These are phyloP conservation scores for Fusarium agapanthi DNA, from an alignment of 2,329 filamentous ascomycete genomes.

Conservation along the genomic window DNA sequence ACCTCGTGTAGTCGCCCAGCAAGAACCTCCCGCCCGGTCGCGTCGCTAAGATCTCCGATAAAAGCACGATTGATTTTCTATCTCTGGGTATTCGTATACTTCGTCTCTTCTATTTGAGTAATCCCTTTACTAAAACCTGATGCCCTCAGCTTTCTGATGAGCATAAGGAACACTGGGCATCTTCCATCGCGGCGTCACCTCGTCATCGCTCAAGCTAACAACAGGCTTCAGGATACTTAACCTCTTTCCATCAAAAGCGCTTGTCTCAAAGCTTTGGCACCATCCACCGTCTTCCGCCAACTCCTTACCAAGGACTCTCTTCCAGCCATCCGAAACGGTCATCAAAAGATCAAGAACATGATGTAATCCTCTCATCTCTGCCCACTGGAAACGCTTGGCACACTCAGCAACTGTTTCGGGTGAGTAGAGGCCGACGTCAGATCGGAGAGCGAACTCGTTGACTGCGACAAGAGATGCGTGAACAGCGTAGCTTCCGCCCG, in stretches of 20 bases:
- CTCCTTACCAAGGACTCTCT: not conserved
- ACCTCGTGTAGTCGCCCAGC: not conserved
- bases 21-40: not conserved
- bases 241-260: conserved; percentile 10
- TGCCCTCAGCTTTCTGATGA: conserved; percentile 7
- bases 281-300: not conserved
- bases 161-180: conserved; percentile 22
- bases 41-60: not conserved
- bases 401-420: conserved; percentile 1
- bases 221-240: conserved; percentile 19
- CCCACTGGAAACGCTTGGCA: conserved; percentile 14
- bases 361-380: conserved; percentile 14
- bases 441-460: conserved; percentile 3
- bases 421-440: conserved; percentile 1
- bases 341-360: conserved; percentile 19
- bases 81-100: not conserved
- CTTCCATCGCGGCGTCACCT: conserved; percentile 1
- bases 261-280: conserved; percentile 10
- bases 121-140: not conserved
- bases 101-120: rapidly evolving
- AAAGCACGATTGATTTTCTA: not conserved
- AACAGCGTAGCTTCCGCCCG: conserved; percentile 23
- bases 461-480: conserved; percentile 6
- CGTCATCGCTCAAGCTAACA: not conserved
- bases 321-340: conserved; percentile 15